Percentiles rank a stretch among this genome's conserved stretches.
Conservation (phyloP, 176 grass and related monocot species). For the Oryza brachyantha region DNA sequence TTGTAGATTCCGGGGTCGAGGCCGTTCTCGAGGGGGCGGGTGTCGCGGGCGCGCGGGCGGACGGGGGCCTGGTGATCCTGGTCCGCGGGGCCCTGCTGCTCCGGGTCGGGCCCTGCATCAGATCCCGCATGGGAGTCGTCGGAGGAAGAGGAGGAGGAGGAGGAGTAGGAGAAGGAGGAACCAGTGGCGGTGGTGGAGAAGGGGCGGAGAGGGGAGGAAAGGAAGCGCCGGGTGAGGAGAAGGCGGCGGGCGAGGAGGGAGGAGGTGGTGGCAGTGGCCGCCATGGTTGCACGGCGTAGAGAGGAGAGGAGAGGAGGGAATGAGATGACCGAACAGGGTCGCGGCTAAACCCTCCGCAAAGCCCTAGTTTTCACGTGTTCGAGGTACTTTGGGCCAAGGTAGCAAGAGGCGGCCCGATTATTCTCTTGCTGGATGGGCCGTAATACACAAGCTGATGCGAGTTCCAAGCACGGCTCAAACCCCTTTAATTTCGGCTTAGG, state of each 20-base stretch:
- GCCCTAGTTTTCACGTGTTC: slow-evolving; percentile 31
- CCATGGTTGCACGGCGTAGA: slow-evolving; percentile 37
- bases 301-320: background rate
- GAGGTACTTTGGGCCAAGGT: background rate
- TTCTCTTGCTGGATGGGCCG: too few relatives aligned
- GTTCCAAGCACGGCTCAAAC: too few relatives aligned
- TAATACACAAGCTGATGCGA: too few relatives aligned
- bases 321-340: background rate
- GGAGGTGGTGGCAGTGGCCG: slow-evolving; percentile 27
- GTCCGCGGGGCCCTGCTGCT: background rate
- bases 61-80: background rate
- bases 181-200: slow-evolving; percentile 33
- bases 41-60: slow-evolving; percentile 22
- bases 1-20: slow-evolving; percentile 84
- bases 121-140: slow-evolving; percentile 14
- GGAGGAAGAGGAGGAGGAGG: background rate
- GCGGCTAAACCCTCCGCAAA: slow-evolving; percentile 45
- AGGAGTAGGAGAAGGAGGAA: background rate
- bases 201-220: slow-evolving; percentile 1
- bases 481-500: too few relatives aligned
- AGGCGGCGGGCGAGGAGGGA: slow-evolving; percentile 46
- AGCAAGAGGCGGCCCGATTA: background rate
- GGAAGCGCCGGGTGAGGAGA: slow-evolving; percentile 28
- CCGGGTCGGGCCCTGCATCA: slow-evolving; percentile 22
- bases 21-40: slow-evolving; percentile 73